phyloP scores from a whole-genome alignment of 768 basidiomycete species.

The Podaxis sp. region DNA sequence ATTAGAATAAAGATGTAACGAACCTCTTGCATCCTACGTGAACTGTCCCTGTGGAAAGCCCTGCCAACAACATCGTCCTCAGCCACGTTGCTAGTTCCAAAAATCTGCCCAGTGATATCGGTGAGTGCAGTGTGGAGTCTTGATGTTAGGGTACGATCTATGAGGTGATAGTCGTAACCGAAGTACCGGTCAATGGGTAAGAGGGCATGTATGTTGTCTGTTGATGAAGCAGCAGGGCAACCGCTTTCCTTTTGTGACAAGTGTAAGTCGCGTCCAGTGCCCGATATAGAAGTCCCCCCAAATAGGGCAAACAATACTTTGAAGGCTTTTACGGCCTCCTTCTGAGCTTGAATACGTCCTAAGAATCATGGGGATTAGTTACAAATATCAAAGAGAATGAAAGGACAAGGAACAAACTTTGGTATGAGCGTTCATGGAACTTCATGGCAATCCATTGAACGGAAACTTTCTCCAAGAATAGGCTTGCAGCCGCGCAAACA shows the following conservation, averaged over 20 bases:
- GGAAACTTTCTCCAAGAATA: background rate
- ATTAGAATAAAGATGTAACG: background rate
- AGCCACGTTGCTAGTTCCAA: background rate
- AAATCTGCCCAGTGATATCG: constrained; percentile 9
- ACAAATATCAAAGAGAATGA: background rate
- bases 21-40: background rate
- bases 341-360: constrained; percentile 3
- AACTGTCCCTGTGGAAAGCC: constrained; percentile 1
- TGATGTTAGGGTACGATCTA: background rate
- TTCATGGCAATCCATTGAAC: constrained; percentile 9
- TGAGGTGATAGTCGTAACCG: background rate
- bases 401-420: background rate
- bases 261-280: background rate
- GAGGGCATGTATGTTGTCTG: background rate
- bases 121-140: background rate
- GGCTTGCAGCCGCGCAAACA: background rate
- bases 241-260: background rate
- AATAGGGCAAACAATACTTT: background rate
- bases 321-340: constrained; percentile 1
- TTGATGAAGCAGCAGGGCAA: background rate
- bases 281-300: background rate
- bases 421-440: constrained; percentile 9
- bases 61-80: background rate
- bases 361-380: background rate
- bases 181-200: background rate